phyloP scores from a whole-genome alignment of 345 rosid genomes.

The Rhizophora apiculata region DNA sequence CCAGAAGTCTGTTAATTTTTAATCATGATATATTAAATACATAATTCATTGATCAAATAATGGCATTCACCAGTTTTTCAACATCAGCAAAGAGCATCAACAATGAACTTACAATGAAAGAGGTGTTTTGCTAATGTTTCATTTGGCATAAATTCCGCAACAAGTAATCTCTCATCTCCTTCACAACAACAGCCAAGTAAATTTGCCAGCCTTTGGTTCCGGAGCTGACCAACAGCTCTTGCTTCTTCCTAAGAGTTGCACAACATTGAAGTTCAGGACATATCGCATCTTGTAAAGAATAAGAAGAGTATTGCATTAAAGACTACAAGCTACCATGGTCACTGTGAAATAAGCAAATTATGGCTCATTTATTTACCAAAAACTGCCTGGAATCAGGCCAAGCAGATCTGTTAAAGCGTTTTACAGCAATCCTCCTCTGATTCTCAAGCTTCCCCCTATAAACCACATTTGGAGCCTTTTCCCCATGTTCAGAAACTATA shows the following conservation, averaged over 20 bases:
- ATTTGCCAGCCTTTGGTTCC: conserved; percentile 42
- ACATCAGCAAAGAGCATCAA: neutral
- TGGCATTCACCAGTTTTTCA: neutral
- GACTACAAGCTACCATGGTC: neutral
- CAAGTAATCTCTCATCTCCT: conserved; percentile 46
- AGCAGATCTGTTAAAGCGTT: conserved; percentile 41
- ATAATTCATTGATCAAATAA: neutral
- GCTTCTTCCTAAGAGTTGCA: conserved; percentile 39
- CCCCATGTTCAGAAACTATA: conserved; percentile 50
- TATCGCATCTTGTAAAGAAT: neutral
- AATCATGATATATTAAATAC: neutral
- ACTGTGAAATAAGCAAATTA: neutral
- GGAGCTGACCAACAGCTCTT: conserved; percentile 45
- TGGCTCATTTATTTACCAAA: conserved; percentile 25
- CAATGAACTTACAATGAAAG: conserved; percentile 40
- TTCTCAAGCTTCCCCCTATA: conserved; percentile 43
- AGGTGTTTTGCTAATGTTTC: conserved; percentile 48
- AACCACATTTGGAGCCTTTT: conserved; percentile 46
- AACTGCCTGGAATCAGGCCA: conserved; percentile 47
- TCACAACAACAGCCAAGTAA: conserved; percentile 48
- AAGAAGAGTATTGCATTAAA: neutral
- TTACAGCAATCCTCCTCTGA: conserved; percentile 41
- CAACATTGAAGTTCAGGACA: conserved; percentile 1
- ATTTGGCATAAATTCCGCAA: conserved; percentile 47
- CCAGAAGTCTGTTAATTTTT: too few species aligned